phyloP scores from a whole-genome alignment of 768 basidiomycete genomes.

The Lentinus brumalis region DNA sequence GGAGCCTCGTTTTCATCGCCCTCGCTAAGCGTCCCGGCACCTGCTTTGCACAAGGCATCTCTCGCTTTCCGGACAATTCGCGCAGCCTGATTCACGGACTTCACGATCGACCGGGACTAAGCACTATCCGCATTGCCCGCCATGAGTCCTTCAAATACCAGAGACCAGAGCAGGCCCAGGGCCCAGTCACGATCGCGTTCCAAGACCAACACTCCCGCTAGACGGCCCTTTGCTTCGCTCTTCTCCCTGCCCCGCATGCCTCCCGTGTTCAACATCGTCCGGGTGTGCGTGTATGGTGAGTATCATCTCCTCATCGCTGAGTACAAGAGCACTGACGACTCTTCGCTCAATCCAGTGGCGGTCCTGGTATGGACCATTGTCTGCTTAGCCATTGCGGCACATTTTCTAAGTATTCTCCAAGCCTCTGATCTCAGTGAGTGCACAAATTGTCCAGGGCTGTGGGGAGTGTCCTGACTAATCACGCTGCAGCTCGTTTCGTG shows the following conservation, averaged over 20 bases:
- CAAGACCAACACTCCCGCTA: constrained; percentile 25
- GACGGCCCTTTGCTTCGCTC: constrained; percentile 26
- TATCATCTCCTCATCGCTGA: constrained; percentile 3
- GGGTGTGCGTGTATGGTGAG: constrained; percentile 69
- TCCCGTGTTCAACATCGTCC: constrained; percentile 69
- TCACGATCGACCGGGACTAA: neutral
- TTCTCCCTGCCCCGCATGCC: constrained; percentile 52
- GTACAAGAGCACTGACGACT: constrained; percentile 11
- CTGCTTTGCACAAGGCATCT: neutral
- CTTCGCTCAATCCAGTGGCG: constrained; percentile 43
- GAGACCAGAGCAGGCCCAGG: constrained; percentile 17
- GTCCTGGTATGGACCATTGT: constrained; percentile 77
- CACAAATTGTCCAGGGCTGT: neutral
- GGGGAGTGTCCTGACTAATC: constrained; percentile 1
- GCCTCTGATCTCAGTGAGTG: constrained; percentile 79
- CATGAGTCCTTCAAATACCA: constrained; percentile 33
- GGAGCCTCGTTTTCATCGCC: constrained; percentile 15
- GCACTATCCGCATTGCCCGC: neutral
- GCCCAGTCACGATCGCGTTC: constrained; percentile 27
- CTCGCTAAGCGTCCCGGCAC: constrained; percentile 2
- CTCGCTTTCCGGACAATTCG: neutral
- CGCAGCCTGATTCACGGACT: too few relatives aligned
- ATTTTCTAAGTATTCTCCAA: constrained; percentile 70
- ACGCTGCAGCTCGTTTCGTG: constrained; percentile 72
- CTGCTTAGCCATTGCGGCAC: constrained; percentile 77